Percentiles rank a stretch among this genome's conserved stretches.
phyloP scores from a whole-genome alignment of 2,329 filamentous ascomycete genomes.

The Phaeoacremonium minimum region DNA sequence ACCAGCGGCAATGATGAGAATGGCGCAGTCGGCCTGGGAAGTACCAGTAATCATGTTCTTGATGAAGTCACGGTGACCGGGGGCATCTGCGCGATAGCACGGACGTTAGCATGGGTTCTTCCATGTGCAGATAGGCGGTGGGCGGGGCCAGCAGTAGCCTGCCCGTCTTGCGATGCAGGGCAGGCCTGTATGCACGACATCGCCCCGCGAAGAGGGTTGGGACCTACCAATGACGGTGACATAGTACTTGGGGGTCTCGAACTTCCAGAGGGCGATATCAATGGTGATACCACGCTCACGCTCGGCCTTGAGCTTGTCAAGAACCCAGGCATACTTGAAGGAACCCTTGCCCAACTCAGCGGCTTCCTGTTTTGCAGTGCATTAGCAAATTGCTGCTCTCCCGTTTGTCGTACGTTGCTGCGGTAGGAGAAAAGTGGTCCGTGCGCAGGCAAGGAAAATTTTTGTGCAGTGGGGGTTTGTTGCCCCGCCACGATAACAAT shows the following conservation, averaged over 20 bases:
- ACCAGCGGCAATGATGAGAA: constrained; percentile 99
- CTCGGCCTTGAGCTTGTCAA: constrained; percentile 99
- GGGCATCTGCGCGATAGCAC: constrained; percentile 66
- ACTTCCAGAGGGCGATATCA: constrained; percentile 99
- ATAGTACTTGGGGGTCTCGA: constrained; percentile 97
- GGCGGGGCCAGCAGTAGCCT: constrained; percentile 1
- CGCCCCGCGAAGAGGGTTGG: not conserved
- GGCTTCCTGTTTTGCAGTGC: constrained; percentile 67
- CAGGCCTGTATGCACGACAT: not conserved
- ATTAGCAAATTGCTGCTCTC: constrained; percentile 15
- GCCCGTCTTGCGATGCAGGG: not conserved
- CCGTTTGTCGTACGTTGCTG: too few relatives aligned
- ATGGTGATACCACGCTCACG: constrained; percentile 99
- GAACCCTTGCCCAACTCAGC: constrained; percentile 99
- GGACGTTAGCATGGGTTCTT: constrained; percentile 14
- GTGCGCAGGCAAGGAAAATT: not conserved
- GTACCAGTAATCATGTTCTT: constrained; percentile 99
- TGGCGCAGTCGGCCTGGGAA: constrained; percentile 98
- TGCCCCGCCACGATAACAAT: too few relatives aligned
- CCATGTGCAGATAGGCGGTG: constrained; percentile 2
- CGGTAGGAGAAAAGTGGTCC: constrained; percentile 11
- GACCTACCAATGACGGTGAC: constrained; percentile 92
- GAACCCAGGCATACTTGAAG: constrained; percentile 99
- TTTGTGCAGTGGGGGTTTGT: too few relatives aligned
- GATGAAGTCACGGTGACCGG: constrained; percentile 99